These are phyloP conservation scores for Myriangium duriaei DNA, from an alignment of 2,329 filamentous ascomycete species.

Conservation along the genomic window DNA sequence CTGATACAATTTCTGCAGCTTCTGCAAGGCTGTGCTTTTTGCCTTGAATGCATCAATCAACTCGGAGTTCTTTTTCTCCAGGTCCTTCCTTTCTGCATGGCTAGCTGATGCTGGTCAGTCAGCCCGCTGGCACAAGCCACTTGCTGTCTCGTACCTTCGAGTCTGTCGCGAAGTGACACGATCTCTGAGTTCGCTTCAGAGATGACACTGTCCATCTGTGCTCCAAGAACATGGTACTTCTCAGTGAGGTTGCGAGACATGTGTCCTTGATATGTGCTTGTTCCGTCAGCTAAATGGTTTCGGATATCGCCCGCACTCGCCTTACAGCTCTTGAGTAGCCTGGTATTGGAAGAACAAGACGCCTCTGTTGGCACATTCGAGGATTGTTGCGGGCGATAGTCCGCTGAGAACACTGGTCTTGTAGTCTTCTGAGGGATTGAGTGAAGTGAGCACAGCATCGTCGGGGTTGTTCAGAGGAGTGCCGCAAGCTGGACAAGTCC, in stretches of 20 bases:
- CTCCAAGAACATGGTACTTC: slow-evolving; percentile 53
- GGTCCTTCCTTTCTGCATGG: slow-evolving; percentile 47
- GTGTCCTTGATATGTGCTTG: slow-evolving; percentile 64
- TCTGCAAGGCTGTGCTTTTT: slow-evolving; percentile 56
- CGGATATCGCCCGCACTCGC: too few species aligned
- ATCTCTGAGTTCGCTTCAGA: slow-evolving; percentile 66
- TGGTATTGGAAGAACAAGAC: slow-evolving; percentile 82
- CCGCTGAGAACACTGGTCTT: slow-evolving; percentile 79
- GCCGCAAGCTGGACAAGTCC: slow-evolving; percentile 64
- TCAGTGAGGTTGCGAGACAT: slow-evolving; percentile 58
- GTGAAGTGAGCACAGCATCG: slow-evolving; percentile 57
- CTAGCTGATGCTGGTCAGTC: slow-evolving; percentile 32
- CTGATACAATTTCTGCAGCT: slow-evolving; percentile 43
- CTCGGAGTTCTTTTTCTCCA: slow-evolving; percentile 61
- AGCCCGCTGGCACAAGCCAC: too few species aligned
- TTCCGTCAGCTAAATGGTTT: slow-evolving; percentile 5
- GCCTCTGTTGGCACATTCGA: slow-evolving; percentile 73
- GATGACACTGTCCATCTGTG: slow-evolving; percentile 59
- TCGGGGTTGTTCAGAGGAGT: slow-evolving; percentile 56
- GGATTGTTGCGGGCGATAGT: slow-evolving; percentile 64
- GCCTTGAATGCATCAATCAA: slow-evolving; percentile 53
- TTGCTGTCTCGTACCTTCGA: slow-evolving; percentile 52
- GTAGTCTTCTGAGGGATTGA: slow-evolving; percentile 78
- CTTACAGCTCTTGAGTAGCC: slow-evolving; percentile 67
- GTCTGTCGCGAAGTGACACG: slow-evolving; percentile 49